Evolutionary conservation across 148 eudicot genomes (phyloP).

Genomic region (Vaccinium vitisidaea): DNA sequence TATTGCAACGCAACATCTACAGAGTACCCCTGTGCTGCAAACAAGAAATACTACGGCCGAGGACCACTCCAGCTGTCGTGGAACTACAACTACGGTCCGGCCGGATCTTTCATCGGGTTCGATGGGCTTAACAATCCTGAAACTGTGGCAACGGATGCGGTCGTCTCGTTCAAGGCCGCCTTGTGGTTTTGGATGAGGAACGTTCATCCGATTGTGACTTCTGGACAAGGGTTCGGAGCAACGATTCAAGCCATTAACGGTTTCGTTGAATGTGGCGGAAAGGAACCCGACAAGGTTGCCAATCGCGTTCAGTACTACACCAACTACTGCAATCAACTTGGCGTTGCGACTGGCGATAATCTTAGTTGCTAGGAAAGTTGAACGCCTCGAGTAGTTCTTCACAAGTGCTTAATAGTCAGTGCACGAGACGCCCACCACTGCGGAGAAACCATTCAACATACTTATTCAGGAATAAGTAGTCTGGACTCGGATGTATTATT

Average conservation of each 20-base stretch:
- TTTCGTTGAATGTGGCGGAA: conserved; percentile 20
- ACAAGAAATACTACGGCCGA: conserved; percentile 37
- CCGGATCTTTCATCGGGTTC: conserved; percentile 29
- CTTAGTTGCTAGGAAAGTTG: conserved; percentile 18
- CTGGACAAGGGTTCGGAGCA: conserved; percentile 24
- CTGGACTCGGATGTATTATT: neutral
- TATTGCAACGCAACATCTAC: conserved; percentile 39
- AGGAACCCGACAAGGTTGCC: neutral
- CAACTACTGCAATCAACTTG: conserved; percentile 23
- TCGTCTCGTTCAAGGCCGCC: conserved; percentile 20
- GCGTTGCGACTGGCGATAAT: conserved; percentile 30
- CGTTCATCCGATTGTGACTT: conserved; percentile 19
- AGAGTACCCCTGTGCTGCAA: conserved; percentile 29
- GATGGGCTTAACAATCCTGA: conserved; percentile 35
- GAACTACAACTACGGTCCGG: conserved; percentile 44
- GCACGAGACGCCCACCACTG: neutral
- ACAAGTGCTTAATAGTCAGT: neutral
- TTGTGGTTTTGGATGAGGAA: conserved; percentile 25
- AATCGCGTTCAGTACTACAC: conserved; percentile 24
- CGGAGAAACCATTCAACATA: neutral
- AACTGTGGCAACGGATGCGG: conserved; percentile 21
- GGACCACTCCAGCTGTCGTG: conserved; percentile 47
- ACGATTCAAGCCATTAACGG: conserved; percentile 21
- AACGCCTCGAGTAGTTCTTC: neutral
- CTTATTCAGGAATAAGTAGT: neutral